Conservation (phyloP, 2,329 filamentous ascomycete species). For the Cordyceps farinosa region DNA sequence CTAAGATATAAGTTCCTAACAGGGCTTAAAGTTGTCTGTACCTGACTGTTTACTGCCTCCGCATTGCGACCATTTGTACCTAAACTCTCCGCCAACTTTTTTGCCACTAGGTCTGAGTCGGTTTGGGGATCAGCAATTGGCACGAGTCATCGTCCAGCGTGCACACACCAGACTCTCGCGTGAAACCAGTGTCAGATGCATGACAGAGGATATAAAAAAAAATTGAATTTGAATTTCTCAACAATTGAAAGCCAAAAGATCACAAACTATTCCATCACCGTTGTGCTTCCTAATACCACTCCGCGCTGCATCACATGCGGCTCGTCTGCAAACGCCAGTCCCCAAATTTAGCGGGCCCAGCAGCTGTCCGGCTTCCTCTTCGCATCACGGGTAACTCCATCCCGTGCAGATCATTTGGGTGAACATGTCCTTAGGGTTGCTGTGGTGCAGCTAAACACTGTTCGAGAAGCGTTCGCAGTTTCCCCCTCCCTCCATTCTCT, state of each 20-base stretch:
- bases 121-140: too few species aligned
- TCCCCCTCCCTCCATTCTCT: neutral
- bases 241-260: too few species aligned
- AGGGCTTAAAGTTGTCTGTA: too few species aligned
- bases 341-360: constrained; percentile 13
- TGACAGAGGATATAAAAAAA: neutral
- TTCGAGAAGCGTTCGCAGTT: neutral
- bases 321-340: constrained; percentile 7
- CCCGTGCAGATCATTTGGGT: neutral
- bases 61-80: too few species aligned
- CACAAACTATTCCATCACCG: too few species aligned
- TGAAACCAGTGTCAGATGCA: neutral
- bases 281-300: neutral
- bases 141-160: too few species aligned
- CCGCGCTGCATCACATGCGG: neutral
- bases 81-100: too few species aligned
- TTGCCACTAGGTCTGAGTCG: too few species aligned
- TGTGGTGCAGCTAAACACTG: neutral
- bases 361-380: neutral
- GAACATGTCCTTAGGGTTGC: neutral
- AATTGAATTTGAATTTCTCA: too few species aligned
- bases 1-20: too few species aligned
- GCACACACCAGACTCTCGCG: too few species aligned
- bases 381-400: neutral
- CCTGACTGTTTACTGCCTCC: too few species aligned